A percentile compares a stretch with the other conserved stretches of the same genome.
Conservation (phyloP, 192 early-diverging fungal genomes). For the Entomortierella parvispora region DNA sequence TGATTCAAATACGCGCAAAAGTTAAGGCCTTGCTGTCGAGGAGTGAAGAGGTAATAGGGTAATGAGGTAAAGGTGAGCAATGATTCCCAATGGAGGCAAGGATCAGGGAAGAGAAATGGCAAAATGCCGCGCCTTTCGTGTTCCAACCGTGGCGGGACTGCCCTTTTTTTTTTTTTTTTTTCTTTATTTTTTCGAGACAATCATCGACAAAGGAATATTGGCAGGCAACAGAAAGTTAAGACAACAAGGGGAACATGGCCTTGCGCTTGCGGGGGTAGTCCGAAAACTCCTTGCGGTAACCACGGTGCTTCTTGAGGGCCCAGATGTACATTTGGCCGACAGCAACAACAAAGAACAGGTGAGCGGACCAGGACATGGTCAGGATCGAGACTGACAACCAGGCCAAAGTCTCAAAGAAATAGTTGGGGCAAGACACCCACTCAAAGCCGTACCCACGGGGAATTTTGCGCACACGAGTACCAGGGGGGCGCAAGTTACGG, state of each 20-base stretch:
- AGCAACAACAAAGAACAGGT: constrained; percentile 73
- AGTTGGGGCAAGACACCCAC: constrained; percentile 92
- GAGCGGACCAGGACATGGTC: constrained; percentile 67
- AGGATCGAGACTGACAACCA: constrained; percentile 80
- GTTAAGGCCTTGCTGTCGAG: too few relatives aligned
- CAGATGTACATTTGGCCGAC: constrained; percentile 88
- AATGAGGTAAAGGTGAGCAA: too few relatives aligned
- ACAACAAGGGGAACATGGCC: constrained; percentile 75
- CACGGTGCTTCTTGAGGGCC: constrained; percentile 95
- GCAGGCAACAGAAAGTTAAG: too few relatives aligned
- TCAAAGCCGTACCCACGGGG: constrained; percentile 95
- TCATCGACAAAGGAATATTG: too few relatives aligned
- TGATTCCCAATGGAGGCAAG: too few relatives aligned
- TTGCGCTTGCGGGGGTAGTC: constrained; percentile 88
- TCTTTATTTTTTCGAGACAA: too few relatives aligned
- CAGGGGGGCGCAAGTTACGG: constrained; percentile 91
- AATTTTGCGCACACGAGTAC: constrained; percentile 85
- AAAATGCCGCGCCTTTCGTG: too few relatives aligned
- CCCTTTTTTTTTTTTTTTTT: too few relatives aligned
- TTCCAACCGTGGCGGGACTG: too few relatives aligned
- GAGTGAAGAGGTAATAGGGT: too few relatives aligned
- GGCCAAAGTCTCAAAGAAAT: constrained; percentile 86
- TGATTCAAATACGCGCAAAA: too few relatives aligned
- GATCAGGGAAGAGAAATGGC: too few relatives aligned
- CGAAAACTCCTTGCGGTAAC: constrained; percentile 88